Percentiles rank a stretch among this genome's conserved stretches.
Evolutionary conservation across 768 basidiomycete genomes (phyloP).

Genomic region (Psilocybe cubensis): DNA sequence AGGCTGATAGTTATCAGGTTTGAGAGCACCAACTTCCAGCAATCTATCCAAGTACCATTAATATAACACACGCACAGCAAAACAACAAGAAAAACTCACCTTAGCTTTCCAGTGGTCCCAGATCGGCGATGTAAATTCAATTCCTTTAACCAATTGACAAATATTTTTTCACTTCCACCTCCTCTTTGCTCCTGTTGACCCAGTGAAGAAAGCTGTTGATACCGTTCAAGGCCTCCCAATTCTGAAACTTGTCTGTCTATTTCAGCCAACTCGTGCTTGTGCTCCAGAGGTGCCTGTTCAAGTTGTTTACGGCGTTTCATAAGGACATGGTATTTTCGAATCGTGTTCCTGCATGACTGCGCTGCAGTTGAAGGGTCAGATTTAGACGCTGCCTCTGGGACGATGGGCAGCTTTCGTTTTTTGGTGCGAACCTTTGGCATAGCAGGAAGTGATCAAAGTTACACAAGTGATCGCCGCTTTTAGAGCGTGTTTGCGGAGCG

Average conservation of each 20-base stretch:
- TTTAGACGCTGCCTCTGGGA: conserved; percentile 11
- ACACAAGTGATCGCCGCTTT: no score
- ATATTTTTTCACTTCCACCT: conserved; percentile 84
- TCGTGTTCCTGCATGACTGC: conserved; percentile 68
- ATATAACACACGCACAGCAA: neutral
- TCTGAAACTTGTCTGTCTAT: conserved; percentile 64
- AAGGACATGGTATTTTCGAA: conserved; percentile 81
- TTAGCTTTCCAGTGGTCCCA: conserved; percentile 32
- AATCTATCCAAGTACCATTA: conserved; percentile 48
- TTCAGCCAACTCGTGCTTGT: conserved; percentile 42
- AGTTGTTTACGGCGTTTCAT: conserved; percentile 71
- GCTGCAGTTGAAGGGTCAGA: conserved; percentile 49
- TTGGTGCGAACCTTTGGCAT: conserved; percentile 38
- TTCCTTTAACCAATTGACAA: conserved; percentile 77
- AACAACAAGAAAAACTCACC: conserved; percentile 33
- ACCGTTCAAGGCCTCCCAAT: conserved; percentile 79
- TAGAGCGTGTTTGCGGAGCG: no score
- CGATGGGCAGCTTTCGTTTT: conserved; percentile 40
- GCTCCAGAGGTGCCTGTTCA: conserved; percentile 29
- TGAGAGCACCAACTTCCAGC: conserved; percentile 88
- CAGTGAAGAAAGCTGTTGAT: conserved; percentile 82
- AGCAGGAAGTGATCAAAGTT: neutral
- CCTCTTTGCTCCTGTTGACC: conserved; percentile 85
- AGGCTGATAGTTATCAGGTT: conserved; percentile 76
- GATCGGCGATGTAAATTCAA: conserved; percentile 36